phyloP scores from a whole-genome alignment of 148 eudicot genomes.

The Camellia lanceoleosa region DNA sequence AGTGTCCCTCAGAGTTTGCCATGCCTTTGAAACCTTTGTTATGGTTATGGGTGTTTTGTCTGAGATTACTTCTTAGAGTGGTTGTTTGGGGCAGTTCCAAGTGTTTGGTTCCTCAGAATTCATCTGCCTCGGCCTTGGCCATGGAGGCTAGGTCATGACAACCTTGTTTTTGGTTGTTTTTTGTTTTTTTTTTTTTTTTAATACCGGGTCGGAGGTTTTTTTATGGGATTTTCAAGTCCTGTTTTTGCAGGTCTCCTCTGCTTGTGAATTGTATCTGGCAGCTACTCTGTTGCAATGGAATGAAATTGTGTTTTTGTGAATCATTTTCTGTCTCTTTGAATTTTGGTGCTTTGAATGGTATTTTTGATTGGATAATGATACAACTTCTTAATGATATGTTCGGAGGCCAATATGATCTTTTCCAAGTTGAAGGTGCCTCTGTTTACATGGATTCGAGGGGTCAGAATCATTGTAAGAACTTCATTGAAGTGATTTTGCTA shows the following conservation, averaged over 20 bases:
- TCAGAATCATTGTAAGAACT: too few relatives aligned
- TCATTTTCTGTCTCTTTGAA: neutral
- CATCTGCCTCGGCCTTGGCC: slow-evolving; percentile 38
- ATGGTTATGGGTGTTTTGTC: slow-evolving; percentile 4
- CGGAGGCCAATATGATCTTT: too few relatives aligned
- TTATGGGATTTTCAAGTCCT: slow-evolving; percentile 24
- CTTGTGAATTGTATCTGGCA: slow-evolving; percentile 24
- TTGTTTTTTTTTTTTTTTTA: neutral
- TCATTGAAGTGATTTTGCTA: too few relatives aligned
- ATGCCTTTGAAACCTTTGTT: neutral
- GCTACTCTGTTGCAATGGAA: slow-evolving; percentile 13
- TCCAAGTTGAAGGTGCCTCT: too few relatives aligned
- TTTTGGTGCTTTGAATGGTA: too few relatives aligned
- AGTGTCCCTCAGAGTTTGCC: slow-evolving; percentile 15
- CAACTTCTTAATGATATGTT: too few relatives aligned
- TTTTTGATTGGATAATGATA: too few relatives aligned
- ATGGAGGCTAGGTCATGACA: slow-evolving; percentile 42
- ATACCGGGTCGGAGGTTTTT: slow-evolving; percentile 32
- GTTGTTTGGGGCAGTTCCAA: slow-evolving; percentile 29
- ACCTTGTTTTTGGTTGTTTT: slow-evolving; percentile 42
- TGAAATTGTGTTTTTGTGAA: neutral
- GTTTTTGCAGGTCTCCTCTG: slow-evolving; percentile 18
- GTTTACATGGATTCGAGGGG: too few relatives aligned
- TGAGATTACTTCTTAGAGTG: neutral
- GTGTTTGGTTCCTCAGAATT: slow-evolving; percentile 23